Evolutionary conservation across 371 early-diverging fungal genomes (phyloP), one percentile per base, ranked within the genome.

Genomic region (Rhizomucor pusillus): DNA sequence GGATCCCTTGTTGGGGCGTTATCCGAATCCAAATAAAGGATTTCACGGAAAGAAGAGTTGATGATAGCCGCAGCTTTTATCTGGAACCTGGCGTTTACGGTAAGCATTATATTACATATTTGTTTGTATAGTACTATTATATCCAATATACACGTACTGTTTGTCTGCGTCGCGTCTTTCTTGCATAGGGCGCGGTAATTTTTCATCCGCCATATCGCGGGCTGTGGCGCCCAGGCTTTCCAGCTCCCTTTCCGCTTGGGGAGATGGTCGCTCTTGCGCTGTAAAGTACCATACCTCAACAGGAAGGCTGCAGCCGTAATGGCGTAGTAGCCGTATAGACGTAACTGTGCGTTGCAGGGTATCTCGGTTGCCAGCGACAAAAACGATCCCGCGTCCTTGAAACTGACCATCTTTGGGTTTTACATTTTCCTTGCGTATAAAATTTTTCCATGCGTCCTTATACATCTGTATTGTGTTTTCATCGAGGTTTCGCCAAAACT

Each of bases 11-110:
- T 57, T 5, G 75, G 72, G 1, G 67, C 55, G 47, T 80, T 79
- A 50, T 84, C 84, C n/a, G 78, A 73, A 52, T 84, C 84, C 13
- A 84, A 50, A 40, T 79, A 80, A 18, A 84, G 39, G 0, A 80
- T 60, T 33, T 82, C 62, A 47, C 71, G 57, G 48, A 80, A 81
- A n/a, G 56, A 49, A 7, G 76, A 69, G 36, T 75, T 66, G 35
- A 81, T 60, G 20, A 80, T 62, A 10, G 82, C 76, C 13, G 71
- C 73, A 4, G 76, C 69, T 54, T 83, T 83, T 29, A 79, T 76
- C 56, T 76, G 76, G 48, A 76, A 76, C 22, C 70, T 73, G 44
- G 1, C 22, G 9, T 35, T 46, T 24, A 24, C 50, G n/a, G 29
- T 29, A 7, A 29, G 29, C 29, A 5, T 29, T 7, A 29, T 7